Conservation (phyloP, 768 basidiomycete genomes). For the Termitomyces sp. region DNA sequence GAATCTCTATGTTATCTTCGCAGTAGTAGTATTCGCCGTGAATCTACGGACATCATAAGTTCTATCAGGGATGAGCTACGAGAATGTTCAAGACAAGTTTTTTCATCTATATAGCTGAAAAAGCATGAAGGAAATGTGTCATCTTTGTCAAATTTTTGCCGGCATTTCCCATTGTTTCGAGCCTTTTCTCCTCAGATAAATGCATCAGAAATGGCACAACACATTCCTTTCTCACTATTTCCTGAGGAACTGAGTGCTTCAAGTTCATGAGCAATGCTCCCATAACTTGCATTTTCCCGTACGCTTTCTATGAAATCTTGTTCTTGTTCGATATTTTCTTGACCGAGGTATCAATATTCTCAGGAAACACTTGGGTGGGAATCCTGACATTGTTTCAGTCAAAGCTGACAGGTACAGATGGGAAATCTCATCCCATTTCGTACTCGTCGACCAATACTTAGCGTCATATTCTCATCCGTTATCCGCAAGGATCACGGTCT, state of each 20-base stretch:
- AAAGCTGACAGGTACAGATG: slow-evolving; percentile 3
- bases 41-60: neutral
- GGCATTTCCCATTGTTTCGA: too few species aligned
- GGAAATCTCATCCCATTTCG: slow-evolving; percentile 2
- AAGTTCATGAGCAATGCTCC: too few species aligned
- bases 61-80: too few species aligned
- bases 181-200: too few species aligned
- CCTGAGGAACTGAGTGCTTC: too few species aligned
- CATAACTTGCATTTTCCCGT: neutral
- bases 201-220: too few species aligned
- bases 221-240: too few species aligned
- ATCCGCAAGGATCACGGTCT: neutral
- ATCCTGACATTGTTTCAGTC: neutral
- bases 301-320: neutral
- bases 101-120: too few species aligned
- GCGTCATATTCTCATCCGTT: neutral
- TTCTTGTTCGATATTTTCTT: too few species aligned
- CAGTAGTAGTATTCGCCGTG: neutral
- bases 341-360: neutral
- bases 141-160: too few species aligned
- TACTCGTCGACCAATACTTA: slow-evolving; percentile 6
- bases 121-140: too few species aligned
- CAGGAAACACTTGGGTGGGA: neutral
- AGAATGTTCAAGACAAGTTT: too few species aligned
- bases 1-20: neutral